Evolutionary conservation across 1,139 yeast species (phyloP).

Genomic region (Hemisphaericaspora xylanilytica): DNA sequence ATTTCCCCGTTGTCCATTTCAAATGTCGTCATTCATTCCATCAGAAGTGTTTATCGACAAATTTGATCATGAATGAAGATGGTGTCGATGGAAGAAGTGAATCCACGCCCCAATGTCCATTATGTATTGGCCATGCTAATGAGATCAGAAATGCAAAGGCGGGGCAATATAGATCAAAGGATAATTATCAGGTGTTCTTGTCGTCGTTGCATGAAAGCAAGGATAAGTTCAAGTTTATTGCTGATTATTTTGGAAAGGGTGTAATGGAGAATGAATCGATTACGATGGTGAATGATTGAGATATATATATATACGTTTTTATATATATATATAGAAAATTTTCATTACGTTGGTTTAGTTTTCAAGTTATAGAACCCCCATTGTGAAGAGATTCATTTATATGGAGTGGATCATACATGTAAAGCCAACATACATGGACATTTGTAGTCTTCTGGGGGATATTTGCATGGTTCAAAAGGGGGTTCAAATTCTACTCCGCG

Average conservation of each 20-base stretch:
- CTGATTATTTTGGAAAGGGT: conserved; percentile 86
- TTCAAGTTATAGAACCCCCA: no score
- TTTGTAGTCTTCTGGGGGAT: no score
- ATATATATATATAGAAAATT: no score
- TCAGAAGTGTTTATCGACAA: conserved; percentile 68
- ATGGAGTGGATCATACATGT: no score
- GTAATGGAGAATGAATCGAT: conserved; percentile 56
- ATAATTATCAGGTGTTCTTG: conserved; percentile 61
- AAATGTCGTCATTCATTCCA: conserved; percentile 87
- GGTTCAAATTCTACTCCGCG: no score
- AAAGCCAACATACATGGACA: no score
- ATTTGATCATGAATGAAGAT: conserved; percentile 22
- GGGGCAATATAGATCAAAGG: conserved; percentile 61
- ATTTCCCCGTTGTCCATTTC: conserved; percentile 81
- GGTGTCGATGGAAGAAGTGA: conserved; percentile 16
- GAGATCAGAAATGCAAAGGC: conserved; percentile 57
- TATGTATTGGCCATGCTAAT: conserved; percentile 67
- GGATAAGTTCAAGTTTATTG: conserved; percentile 70
- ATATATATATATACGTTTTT: neutral
- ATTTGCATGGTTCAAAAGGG: no score
- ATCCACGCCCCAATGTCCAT: conserved; percentile 54
- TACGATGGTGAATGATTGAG: conserved; percentile 2
- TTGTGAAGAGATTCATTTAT: no score
- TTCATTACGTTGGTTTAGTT: no score
- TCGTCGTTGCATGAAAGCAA: conserved; percentile 55